Conservation (phyloP, 1,139 yeast genomes). For the Candida tropicalis region DNA sequence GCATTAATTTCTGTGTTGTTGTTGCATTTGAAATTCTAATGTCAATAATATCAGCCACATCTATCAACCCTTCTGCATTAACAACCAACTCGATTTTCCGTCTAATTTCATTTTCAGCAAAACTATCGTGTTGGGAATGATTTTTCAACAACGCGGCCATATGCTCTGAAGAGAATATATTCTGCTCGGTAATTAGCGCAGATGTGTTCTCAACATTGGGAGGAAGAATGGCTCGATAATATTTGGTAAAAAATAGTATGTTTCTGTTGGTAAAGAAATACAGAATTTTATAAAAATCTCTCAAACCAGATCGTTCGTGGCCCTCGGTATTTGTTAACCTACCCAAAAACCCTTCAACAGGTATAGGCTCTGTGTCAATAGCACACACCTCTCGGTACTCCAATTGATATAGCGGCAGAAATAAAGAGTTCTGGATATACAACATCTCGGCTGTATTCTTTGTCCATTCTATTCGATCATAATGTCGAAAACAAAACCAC, state of each 20-base stretch:
- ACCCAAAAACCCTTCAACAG: constrained; percentile 76
- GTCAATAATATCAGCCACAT: constrained; percentile 52
- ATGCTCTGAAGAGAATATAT: constrained; percentile 48
- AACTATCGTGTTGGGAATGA: constrained; percentile 52
- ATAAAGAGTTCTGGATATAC: constrained; percentile 32
- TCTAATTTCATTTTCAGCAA: constrained; percentile 64
- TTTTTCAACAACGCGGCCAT: constrained; percentile 62
- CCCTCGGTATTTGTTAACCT: constrained; percentile 60
- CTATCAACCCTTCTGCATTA: constrained; percentile 63
- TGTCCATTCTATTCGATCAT: constrained; percentile 80
- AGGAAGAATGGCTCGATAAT: constrained; percentile 65
- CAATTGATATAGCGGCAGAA: constrained; percentile 34
- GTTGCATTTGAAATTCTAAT: constrained; percentile 35
- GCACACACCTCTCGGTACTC: constrained; percentile 47
- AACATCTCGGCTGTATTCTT: constrained; percentile 53
- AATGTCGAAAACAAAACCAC: constrained; percentile 64
- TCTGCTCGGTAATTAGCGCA: constrained; percentile 19
- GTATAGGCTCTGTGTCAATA: constrained; percentile 52
- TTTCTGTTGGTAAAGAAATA: constrained; percentile 69
- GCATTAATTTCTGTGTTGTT: constrained; percentile 37
- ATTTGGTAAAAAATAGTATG: constrained; percentile 59
- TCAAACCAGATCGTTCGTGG: constrained; percentile 35
- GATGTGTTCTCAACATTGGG: constrained; percentile 22
- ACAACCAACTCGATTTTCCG: constrained; percentile 59
- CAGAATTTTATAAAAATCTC: constrained; percentile 53